These are phyloP conservation scores for Brassica balearica DNA, from an alignment of 441 rosid species.

Conservation along the genomic window DNA sequence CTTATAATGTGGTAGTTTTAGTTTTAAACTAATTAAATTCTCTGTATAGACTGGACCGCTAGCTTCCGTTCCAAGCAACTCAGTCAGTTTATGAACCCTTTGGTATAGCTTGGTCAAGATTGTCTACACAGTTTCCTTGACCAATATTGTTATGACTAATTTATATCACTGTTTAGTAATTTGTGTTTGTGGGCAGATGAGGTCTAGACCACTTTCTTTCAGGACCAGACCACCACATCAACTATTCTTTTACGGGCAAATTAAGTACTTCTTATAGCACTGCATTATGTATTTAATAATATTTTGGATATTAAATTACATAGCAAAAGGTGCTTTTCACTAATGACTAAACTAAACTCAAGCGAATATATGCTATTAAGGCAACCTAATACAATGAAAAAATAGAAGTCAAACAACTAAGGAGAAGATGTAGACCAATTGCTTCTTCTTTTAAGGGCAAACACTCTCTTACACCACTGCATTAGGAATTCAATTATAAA, in stretches of 20 bases:
- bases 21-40: neutral
- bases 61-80: neutral
- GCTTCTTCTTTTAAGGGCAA: too few species aligned
- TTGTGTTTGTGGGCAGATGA: neutral
- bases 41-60: neutral
- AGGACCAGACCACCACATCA: neutral
- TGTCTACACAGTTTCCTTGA: neutral
- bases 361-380: too few species aligned
- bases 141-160: slow-evolving; percentile 4
- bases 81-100: neutral
- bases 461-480: too few species aligned
- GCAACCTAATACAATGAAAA: too few species aligned
- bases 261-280: neutral
- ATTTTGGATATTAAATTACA: neutral
- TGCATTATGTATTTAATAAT: neutral
- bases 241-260: neutral
- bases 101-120: neutral
- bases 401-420: too few species aligned
- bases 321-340: neutral
- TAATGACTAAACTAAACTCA: neutral
- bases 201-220: slow-evolving; percentile 8
- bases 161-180: neutral
- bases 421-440: too few species aligned
- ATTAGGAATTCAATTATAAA: too few species aligned
- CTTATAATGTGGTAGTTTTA: neutral